phyloP scores from a whole-genome alignment of 225 moss, liverwort and hornwort species.

The Thuidium tamariscinum region DNA sequence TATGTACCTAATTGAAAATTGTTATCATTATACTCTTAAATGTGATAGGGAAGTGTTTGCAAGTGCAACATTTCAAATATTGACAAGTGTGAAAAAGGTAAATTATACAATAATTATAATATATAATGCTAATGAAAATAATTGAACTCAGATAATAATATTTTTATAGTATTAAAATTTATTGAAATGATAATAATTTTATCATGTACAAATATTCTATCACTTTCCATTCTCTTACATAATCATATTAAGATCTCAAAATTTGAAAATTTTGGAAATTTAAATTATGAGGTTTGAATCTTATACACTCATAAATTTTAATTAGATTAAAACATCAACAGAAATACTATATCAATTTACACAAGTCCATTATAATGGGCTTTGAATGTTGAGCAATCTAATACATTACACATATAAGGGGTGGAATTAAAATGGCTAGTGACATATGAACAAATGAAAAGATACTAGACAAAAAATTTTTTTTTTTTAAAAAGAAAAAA shows the following conservation, averaged over 20 bases:
- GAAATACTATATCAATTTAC: background rate
- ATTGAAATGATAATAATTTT: too few species aligned
- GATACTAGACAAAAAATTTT: too few species aligned
- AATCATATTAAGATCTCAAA: background rate
- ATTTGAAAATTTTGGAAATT: background rate
- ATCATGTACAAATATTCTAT: background rate
- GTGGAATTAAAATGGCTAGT: background rate
- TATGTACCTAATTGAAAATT: background rate
- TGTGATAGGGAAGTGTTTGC: background rate
- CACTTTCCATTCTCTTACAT: background rate
- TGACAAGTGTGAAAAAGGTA: background rate
- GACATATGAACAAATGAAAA: fast-evolving
- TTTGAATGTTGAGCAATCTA: background rate
- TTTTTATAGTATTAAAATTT: background rate
- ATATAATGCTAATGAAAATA: background rate
- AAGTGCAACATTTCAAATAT: background rate
- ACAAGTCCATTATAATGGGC: fast-evolving
- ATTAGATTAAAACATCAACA: fast-evolving
- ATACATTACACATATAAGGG: background rate
- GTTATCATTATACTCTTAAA: background rate
- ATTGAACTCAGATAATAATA: background rate
- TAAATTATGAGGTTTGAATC: background rate
- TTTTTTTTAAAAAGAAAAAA: too few species aligned
- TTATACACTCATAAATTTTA: background rate
- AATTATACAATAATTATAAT: background rate